A percentile compares a stretch with the other conserved stretches of the same genome.
Evolutionary conservation across 2,329 filamentous ascomycete species (phyloP).

Genomic region (Hymenoscyphus occultus): DNA sequence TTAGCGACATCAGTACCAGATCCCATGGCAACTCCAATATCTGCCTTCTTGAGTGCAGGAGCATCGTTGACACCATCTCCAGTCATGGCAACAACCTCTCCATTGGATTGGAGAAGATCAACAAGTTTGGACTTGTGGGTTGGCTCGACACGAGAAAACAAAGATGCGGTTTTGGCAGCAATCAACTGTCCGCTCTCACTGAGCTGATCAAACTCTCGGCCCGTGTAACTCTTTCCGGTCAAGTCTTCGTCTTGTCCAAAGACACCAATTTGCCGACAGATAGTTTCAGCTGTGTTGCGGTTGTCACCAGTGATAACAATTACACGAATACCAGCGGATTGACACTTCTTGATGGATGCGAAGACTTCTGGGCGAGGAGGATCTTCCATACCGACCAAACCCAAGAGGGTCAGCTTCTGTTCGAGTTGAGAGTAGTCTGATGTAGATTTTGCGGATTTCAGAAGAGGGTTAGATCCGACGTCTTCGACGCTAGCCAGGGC

Average conservation of each 20-base stretch:
- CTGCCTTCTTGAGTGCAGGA: constrained; percentile 94
- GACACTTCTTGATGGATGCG: constrained; percentile 81
- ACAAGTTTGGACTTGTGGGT: constrained; percentile 97
- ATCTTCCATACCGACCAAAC: constrained; percentile 94
- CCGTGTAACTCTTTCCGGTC: constrained; percentile 89
- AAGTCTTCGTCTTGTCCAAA: constrained; percentile 81
- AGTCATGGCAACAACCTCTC: constrained; percentile 98
- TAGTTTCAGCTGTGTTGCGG: constrained; percentile 94
- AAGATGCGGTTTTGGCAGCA: constrained; percentile 78
- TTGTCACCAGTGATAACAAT: constrained; percentile 99
- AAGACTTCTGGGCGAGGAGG: constrained; percentile 91
- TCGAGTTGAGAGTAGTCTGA: constrained; percentile 83
- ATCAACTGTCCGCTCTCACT: constrained; percentile 75
- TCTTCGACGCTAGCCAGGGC: constrained; percentile 84
- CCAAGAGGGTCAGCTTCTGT: constrained; percentile 90
- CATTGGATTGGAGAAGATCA: constrained; percentile 87
- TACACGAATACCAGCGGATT: constrained; percentile 89
- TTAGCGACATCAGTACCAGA: constrained; percentile 96
- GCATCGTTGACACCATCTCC: constrained; percentile 98
- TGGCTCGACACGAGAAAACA: constrained; percentile 96
- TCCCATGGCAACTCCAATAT: constrained; percentile 99
- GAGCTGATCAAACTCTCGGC: constrained; percentile 88
- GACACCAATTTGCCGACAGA: constrained; percentile 94
- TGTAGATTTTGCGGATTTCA: constrained; percentile 74
- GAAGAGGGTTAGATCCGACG: constrained; percentile 65